Evolutionary conservation across 176 grass and related monocot species (phyloP).

Genomic region (Avena eriantha): DNA sequence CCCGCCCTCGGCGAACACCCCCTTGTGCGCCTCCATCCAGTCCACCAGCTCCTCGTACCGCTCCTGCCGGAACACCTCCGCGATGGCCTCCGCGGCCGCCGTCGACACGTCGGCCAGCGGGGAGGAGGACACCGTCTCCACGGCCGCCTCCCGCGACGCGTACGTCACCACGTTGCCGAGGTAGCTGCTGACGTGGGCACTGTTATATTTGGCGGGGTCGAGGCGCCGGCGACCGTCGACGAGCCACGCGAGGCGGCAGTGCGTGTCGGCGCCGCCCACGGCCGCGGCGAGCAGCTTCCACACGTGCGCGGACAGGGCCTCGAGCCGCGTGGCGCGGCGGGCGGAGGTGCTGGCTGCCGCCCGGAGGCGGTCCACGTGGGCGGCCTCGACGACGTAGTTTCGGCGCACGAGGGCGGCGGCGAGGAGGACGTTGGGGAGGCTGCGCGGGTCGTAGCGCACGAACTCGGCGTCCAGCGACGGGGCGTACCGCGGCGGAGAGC

Average conservation of each 20-base stretch:
- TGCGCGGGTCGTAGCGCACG: conserved; percentile 38
- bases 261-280: conserved; percentile 38
- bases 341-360: conserved; percentile 13
- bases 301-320: conserved; percentile 65
- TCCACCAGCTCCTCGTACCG: conserved; percentile 75
- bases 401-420: conserved; percentile 50
- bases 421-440: conserved; percentile 53
- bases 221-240: conserved; percentile 61
- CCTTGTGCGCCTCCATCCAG: conserved; percentile 75
- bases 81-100: conserved; percentile 45
- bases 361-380: conserved; percentile 55
- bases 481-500: conserved; percentile 41
- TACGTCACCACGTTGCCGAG: conserved; percentile 73
- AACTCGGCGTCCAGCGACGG: conserved; percentile 57
- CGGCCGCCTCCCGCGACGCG: conserved; percentile 48
- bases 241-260: conserved; percentile 75
- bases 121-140: conserved; percentile 17
- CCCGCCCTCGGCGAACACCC: conserved; percentile 16
- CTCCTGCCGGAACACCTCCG: conserved; percentile 52
- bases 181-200: conserved; percentile 32
- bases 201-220: conserved; percentile 33
- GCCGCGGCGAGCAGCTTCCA: conserved; percentile 73
- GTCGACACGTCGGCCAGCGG: conserved; percentile 49
- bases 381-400: conserved; percentile 58
- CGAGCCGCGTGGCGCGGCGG: conserved; percentile 54